Evolutionary conservation across 1,284 basidiomycete genomes (phyloP).

Genomic region (Heterobasidion parviporum): DNA sequence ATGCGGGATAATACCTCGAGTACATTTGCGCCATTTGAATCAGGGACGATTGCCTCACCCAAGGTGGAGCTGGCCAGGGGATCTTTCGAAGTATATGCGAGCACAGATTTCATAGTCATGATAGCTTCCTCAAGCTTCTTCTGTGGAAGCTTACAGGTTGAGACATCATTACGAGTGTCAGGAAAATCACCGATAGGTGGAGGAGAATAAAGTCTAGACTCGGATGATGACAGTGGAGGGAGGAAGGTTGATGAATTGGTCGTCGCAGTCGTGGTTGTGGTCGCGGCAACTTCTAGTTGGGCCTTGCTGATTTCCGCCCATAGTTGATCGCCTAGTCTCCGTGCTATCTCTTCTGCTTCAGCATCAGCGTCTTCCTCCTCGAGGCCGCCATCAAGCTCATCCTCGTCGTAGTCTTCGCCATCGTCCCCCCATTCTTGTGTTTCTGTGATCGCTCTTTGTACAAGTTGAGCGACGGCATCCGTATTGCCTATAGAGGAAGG

Average conservation of each 20-base stretch:
- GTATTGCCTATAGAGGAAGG: too few species aligned
- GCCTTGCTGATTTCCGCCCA: constrained; percentile 65
- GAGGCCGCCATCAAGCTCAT: constrained; percentile 29
- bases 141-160: constrained; percentile 9
- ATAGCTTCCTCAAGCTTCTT: constrained; percentile 50
- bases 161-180: not conserved
- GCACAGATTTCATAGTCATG: constrained; percentile 51
- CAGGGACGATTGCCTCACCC: constrained; percentile 37
- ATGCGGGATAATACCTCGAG: constrained; percentile 45
- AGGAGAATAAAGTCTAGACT: not conserved
- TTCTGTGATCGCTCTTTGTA: not conserved
- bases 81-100: constrained; percentile 48
- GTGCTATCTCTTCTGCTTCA: constrained; percentile 63
- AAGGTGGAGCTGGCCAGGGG: constrained; percentile 44
- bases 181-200: not conserved
- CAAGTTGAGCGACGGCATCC: too few species aligned
- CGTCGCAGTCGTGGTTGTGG: not conserved
- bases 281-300: constrained; percentile 33
- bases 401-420: constrained; percentile 32
- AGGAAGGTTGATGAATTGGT: not conserved
- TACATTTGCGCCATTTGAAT: constrained; percentile 38
- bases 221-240: not conserved
- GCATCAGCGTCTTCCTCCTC: constrained; percentile 59
- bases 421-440: constrained; percentile 13
- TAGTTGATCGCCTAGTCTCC: constrained; percentile 58